These are phyloP conservation scores for Pythium scleroteichum DNA, from an alignment of 352 stramenopile genomes.

Conservation along the genomic window DNA sequence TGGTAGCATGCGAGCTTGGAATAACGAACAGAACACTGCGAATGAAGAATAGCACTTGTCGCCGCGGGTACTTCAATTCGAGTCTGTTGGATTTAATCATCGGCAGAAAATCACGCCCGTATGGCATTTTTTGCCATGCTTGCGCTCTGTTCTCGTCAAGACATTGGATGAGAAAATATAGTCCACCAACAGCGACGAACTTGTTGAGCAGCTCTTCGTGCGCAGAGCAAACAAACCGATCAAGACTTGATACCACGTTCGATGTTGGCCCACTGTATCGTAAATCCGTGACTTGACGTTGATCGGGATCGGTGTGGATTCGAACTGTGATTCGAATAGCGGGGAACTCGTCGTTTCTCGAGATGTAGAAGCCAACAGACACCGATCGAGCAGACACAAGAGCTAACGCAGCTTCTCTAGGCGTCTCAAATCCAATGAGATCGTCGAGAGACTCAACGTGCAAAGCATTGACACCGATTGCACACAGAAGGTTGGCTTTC, in stretches of 20 bases:
- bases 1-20: background rate
- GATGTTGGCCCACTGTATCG: conserved; percentile 1
- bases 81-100: conserved; percentile 1
- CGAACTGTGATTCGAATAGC: conserved; percentile 22
- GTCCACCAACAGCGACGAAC: conserved; percentile 12
- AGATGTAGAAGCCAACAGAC: conserved; percentile 18
- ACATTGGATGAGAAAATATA: conserved; percentile 16
- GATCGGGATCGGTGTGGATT: background rate
- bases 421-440: background rate
- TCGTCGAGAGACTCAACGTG: conserved; percentile 9
- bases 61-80: background rate
- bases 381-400: background rate
- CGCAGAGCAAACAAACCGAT: conserved; percentile 23
- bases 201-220: conserved; percentile 1
- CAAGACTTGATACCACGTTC: background rate
- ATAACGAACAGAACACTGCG: conserved; percentile 9
- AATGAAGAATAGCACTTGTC: conserved; percentile 15
- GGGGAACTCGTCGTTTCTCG: conserved; percentile 12
- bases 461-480: conserved; percentile 17
- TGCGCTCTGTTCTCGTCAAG: conserved; percentile 3
- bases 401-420: background rate
- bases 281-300: background rate
- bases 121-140: conserved; percentile 8
- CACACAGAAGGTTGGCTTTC: conserved; percentile 8
- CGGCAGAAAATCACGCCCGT: conserved; percentile 3